Percentiles rank a stretch among this genome's conserved stretches.
Evolutionary conservation across 2,329 filamentous ascomycete genomes (phyloP).

Genomic region (Penicillium sumatraense): DNA sequence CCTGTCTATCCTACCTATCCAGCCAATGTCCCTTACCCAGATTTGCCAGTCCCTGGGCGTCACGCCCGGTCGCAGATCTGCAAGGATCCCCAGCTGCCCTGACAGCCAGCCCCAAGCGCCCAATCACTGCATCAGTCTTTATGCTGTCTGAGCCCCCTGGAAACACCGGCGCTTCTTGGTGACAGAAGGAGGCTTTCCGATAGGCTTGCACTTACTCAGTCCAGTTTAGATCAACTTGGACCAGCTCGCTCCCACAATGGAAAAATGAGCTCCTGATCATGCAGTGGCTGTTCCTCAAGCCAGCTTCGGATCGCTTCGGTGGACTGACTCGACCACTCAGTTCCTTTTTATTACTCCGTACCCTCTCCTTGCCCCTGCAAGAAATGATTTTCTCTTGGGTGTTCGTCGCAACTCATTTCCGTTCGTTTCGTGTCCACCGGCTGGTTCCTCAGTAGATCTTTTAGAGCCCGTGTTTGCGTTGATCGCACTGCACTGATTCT

Average conservation of each 20-base stretch:
- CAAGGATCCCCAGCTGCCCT: constrained; percentile 13
- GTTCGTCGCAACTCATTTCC: constrained; percentile 10
- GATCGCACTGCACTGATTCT: constrained; percentile 4
- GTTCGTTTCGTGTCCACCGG: constrained; percentile 8
- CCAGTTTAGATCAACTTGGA: constrained; percentile 2
- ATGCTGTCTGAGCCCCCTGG: constrained; percentile 12
- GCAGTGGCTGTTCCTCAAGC: constrained; percentile 1
- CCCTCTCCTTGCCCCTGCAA: constrained; percentile 7
- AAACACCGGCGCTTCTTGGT: constrained; percentile 20
- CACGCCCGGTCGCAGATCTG: constrained; percentile 19
- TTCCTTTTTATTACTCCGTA: constrained; percentile 5
- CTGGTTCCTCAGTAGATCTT: constrained; percentile 13
- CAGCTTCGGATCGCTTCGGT: background rate
- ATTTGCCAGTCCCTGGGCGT: constrained; percentile 15
- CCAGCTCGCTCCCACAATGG: background rate
- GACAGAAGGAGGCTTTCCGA: constrained; percentile 14
- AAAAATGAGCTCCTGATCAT: constrained; percentile 6
- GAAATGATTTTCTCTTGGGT: constrained; percentile 5
- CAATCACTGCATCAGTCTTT: constrained; percentile 13
- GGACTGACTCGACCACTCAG: constrained; percentile 1
- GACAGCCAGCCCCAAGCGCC: constrained; percentile 1
- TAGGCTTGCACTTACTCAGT: constrained; percentile 8
- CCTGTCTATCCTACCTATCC: background rate
- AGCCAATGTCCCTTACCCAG: too few relatives aligned
- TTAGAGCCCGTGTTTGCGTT: background rate